Evolutionary conservation across 768 basidiomycete genomes (phyloP).

Genomic region (Pulveroboletus sp.): DNA sequence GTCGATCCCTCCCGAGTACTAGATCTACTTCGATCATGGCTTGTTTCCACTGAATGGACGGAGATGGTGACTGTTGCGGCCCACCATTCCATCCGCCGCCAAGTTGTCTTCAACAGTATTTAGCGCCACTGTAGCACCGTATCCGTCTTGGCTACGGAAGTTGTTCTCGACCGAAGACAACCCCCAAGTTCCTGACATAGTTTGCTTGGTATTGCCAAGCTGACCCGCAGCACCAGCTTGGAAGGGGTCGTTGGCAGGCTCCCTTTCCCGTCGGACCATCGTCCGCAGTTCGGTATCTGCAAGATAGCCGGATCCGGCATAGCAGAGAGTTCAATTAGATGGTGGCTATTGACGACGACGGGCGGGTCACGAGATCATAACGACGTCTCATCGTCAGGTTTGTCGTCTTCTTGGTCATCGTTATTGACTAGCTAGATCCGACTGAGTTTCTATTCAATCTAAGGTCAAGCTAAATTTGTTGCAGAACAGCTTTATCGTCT

Average conservation of each 20-base stretch:
- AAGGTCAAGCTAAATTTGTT: constrained; percentile 5
- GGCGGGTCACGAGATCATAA: neutral
- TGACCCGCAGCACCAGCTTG: neutral
- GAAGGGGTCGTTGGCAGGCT: neutral
- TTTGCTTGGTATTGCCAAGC: neutral
- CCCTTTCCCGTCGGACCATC: neutral
- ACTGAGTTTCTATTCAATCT: constrained; percentile 1
- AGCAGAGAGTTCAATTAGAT: neutral
- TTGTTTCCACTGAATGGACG: neutral
- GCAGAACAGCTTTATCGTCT: constrained; percentile 3
- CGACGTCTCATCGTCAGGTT: neutral
- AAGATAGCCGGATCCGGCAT: neutral
- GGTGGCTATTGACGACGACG: constrained; percentile 6
- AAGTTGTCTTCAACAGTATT: neutral
- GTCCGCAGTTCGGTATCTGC: neutral
- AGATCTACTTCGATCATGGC: neutral
- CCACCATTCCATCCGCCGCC: neutral
- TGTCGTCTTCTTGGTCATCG: neutral
- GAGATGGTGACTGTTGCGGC: neutral
- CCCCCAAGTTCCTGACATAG: neutral
- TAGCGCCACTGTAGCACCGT: neutral
- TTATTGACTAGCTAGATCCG: neutral
- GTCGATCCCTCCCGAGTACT: constrained; percentile 3
- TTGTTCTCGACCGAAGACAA: neutral
- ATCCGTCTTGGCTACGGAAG: neutral